Evolutionary conservation across 2,329 filamentous ascomycete genomes (phyloP).

Genomic region (Pestalotiopsis sp.): DNA sequence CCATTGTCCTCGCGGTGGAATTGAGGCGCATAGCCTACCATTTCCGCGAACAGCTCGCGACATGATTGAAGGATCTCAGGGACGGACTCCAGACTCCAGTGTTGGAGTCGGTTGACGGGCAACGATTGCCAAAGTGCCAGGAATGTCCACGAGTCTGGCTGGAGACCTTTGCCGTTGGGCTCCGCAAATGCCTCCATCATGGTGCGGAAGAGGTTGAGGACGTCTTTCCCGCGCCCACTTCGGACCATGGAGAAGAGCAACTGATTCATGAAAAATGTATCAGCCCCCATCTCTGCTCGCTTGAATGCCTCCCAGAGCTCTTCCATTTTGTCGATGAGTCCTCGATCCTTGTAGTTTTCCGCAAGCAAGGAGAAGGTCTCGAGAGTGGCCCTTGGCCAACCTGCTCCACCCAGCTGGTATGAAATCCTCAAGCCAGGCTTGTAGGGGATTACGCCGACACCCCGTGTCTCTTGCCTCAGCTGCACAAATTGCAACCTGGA

Average conservation of each 20-base stretch:
- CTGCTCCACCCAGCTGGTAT: conserved; percentile 26
- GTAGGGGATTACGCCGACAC: conserved; percentile 19
- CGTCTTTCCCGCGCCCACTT: conserved; percentile 53
- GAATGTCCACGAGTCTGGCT: conserved; percentile 69
- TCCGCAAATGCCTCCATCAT: conserved; percentile 46
- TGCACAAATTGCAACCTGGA: conserved; percentile 65
- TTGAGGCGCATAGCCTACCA: conserved; percentile 46
- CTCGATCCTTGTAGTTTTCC: conserved; percentile 67
- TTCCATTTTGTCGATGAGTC: conserved; percentile 56
- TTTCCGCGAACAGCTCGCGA: conserved; percentile 47
- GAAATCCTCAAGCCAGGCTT: conserved; percentile 26
- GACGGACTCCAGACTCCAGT: conserved; percentile 29
- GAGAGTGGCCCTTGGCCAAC: conserved; percentile 61
- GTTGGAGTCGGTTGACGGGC: conserved; percentile 47
- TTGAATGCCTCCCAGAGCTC: conserved; percentile 63
- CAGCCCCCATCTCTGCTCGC: conserved; percentile 63
- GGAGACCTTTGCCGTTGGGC: conserved; percentile 33
- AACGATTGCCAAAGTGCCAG: conserved; percentile 65
- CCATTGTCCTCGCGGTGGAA: conserved; percentile 42
- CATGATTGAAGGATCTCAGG: conserved; percentile 32
- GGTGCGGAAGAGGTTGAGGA: conserved; percentile 54
- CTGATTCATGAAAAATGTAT: conserved; percentile 79
- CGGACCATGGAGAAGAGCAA: conserved; percentile 67
- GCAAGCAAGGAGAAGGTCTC: conserved; percentile 79
- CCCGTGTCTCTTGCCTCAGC: conserved; percentile 32